Percentiles rank a stretch among this genome's conserved stretches.
These are phyloP conservation scores for Nannochloropsis salina DNA, from an alignment of 108 stramenopile species.

Conservation along the genomic window DNA sequence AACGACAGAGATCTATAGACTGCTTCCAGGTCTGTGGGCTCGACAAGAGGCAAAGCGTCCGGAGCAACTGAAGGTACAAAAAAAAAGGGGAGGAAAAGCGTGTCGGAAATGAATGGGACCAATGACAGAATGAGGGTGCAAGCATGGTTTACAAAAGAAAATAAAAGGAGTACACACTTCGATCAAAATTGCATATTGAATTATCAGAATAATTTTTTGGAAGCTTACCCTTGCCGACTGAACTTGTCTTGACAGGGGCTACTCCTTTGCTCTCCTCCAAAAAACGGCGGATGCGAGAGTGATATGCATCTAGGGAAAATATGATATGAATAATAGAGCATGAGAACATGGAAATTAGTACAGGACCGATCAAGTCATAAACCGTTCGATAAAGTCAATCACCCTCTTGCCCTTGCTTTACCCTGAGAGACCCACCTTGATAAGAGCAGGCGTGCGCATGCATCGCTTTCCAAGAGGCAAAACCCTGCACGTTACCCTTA, in stretches of 20 bases:
- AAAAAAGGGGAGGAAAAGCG: background rate
- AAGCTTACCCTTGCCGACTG: too few relatives aligned
- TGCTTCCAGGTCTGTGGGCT: background rate
- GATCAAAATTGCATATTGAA: too few relatives aligned
- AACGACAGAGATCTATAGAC: background rate
- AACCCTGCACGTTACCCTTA: background rate
- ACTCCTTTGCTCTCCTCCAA: background rate
- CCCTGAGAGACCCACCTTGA: background rate
- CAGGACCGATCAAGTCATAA: background rate
- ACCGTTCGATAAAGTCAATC: background rate
- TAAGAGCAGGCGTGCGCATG: background rate
- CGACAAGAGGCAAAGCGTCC: background rate
- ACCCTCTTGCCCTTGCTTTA: background rate
- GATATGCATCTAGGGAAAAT: background rate
- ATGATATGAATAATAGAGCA: background rate
- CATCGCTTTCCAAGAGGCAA: background rate
- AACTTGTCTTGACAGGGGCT: background rate
- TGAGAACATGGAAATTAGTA: background rate
- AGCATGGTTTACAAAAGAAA: background rate
- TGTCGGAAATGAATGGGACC: background rate
- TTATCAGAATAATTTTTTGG: too few relatives aligned
- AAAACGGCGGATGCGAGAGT: background rate
- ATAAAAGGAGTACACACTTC: background rate
- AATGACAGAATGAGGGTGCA: background rate
- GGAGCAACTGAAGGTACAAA: too few relatives aligned